phyloP scores from a whole-genome alignment of 306 rosid species.

The Dicorynia guianensis region DNA sequence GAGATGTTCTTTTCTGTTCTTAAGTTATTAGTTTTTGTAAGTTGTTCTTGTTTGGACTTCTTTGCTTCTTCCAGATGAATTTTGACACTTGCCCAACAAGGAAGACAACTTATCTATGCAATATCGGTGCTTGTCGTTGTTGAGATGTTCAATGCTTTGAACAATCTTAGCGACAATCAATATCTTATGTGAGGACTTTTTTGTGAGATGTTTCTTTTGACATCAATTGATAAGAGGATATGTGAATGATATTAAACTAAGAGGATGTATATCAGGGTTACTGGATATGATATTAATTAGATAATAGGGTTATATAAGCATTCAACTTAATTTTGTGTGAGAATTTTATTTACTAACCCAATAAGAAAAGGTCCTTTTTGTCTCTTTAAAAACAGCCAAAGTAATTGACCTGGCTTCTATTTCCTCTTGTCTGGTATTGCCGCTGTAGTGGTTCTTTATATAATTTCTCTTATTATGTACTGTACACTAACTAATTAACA shows the following conservation, averaged over 20 bases:
- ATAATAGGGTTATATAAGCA: no score
- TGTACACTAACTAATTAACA: background rate
- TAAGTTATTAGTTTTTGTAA: conserved; percentile 35
- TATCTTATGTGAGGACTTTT: conserved; percentile 84
- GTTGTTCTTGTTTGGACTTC: conserved; percentile 23
- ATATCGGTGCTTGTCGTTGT: conserved; percentile 96
- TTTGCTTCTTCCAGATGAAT: conserved; percentile 67
- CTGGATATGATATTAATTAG: no score
- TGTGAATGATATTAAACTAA: conserved; percentile 15
- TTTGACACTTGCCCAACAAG: conserved; percentile 84
- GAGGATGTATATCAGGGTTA: background rate
- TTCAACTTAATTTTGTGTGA: no score
- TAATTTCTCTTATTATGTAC: background rate
- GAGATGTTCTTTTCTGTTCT: conserved; percentile 19
- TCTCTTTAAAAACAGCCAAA: background rate
- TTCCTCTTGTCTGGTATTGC: background rate
- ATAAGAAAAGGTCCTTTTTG: no score
- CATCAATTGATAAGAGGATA: conserved; percentile 23
- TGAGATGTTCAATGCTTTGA: conserved; percentile 98
- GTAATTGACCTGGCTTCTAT: background rate
- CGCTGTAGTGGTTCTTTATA: background rate
- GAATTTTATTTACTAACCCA: no score
- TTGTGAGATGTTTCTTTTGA: conserved; percentile 13
- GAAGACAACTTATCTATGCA: conserved; percentile 92
- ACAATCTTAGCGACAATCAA: conserved; percentile 98